Conservation (phyloP, 148 eudicot species). For the Rhododendron kiyosumense region DNA sequence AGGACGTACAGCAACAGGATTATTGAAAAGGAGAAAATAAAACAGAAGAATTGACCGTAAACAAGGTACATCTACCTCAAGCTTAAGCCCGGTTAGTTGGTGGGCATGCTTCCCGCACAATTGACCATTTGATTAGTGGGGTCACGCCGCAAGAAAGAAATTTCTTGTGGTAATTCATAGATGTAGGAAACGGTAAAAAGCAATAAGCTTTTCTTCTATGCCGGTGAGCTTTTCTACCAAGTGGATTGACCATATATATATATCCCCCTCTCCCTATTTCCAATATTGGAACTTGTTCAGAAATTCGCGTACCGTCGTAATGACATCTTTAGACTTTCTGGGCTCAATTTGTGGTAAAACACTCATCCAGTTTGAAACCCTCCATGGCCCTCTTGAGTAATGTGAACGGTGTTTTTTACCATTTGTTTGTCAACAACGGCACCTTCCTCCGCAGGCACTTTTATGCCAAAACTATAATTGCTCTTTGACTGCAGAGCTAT, state of each 20-base stretch:
- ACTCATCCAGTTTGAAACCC: not conserved
- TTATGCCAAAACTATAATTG: conserved; percentile 15
- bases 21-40: too few relatives aligned
- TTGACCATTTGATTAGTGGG: too few relatives aligned
- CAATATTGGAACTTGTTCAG: not conserved
- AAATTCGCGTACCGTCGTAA: conserved; percentile 7
- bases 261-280: not conserved
- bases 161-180: not conserved
- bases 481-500: conserved; percentile 17
- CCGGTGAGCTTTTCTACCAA: conserved; percentile 3
- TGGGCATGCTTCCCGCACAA: too few relatives aligned
- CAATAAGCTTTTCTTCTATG: not conserved
- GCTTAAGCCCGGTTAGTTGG: too few relatives aligned
- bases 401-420: not conserved
- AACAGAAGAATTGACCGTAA: too few relatives aligned
- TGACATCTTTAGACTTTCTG: conserved; percentile 7
- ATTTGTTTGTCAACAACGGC: conserved; percentile 6
- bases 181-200: conserved; percentile 1
- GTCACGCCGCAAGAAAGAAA: too few relatives aligned
- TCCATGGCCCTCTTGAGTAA: not conserved
- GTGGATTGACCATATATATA: conserved; percentile 12
- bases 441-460: conserved; percentile 18
- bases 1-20: too few relatives aligned
- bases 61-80: too few relatives aligned
- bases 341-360: not conserved